Conservation (phyloP, 345 rosid genomes). For the Crucihimalaya himalaica region DNA sequence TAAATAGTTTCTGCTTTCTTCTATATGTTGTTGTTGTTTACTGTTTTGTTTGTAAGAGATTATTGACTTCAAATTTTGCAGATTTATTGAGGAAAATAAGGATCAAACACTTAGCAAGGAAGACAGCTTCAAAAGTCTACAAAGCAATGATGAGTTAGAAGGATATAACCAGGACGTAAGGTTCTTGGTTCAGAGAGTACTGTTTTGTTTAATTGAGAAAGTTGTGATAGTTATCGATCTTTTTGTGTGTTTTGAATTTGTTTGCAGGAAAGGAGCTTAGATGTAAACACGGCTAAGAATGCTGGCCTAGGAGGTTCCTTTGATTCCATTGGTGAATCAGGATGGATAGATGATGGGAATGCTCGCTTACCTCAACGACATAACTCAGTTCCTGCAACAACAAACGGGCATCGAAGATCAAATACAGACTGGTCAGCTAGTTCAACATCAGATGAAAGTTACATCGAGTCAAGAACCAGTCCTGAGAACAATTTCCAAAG, state of each 20-base stretch:
- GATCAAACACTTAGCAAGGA: constrained; percentile 45
- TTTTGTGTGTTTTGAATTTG: background rate
- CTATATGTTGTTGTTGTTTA: background rate
- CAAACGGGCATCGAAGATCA: constrained; percentile 57
- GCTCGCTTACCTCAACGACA: constrained; percentile 41
- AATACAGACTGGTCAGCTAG: constrained; percentile 92
- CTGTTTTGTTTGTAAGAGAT: constrained; percentile 20
- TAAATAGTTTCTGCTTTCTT: constrained; percentile 22
- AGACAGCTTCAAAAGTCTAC: constrained; percentile 55
- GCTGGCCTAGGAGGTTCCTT: constrained; percentile 42
- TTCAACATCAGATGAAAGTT: constrained; percentile 85
- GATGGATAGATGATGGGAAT: constrained; percentile 44
- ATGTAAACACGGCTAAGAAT: constrained; percentile 33
- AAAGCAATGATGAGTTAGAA: constrained; percentile 47
- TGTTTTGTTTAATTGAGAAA: constrained; percentile 1
- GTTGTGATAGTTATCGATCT: constrained; percentile 4
- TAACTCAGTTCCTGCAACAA: constrained; percentile 52
- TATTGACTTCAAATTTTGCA: constrained; percentile 32
- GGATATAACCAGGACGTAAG: constrained; percentile 47
- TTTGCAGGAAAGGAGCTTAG: constrained; percentile 53
- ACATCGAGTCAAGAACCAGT: constrained; percentile 62
- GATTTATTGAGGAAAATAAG: constrained; percentile 55
- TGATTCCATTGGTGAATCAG: constrained; percentile 48
- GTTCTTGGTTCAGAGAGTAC: constrained; percentile 45
- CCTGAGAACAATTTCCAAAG: constrained; percentile 54